Percentiles rank a stretch among this genome's conserved stretches.
phyloP scores from a whole-genome alignment of 352 stramenopile genomes.

The Pythium pyrilobum region DNA sequence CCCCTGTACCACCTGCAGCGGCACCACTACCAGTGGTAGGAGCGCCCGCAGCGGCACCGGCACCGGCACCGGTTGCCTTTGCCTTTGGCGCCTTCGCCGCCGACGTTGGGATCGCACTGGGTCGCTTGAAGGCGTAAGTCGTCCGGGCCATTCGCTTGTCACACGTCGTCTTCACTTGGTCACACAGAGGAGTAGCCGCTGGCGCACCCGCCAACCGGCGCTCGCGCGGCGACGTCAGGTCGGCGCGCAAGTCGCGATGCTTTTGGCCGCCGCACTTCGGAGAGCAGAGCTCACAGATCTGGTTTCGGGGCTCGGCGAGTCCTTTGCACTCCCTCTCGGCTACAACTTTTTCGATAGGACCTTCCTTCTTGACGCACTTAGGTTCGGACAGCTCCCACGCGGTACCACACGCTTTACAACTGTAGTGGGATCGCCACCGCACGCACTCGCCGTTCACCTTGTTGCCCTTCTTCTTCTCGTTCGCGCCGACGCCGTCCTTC shows the following conservation, averaged over 20 bases:
- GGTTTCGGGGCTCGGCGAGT: not conserved
- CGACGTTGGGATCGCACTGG: too few relatives aligned
- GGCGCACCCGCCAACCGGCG: not conserved
- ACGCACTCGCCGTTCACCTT: conserved; percentile 1
- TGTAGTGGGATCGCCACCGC: not conserved
- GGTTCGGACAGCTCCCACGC: not conserved
- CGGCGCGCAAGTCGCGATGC: not conserved
- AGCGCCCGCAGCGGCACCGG: too few relatives aligned
- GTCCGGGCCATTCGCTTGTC: too few relatives aligned
- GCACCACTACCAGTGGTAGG: too few relatives aligned
- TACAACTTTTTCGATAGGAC: not conserved
- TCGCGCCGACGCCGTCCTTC: not conserved
- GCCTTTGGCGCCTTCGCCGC: too few relatives aligned
- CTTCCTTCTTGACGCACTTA: not conserved
- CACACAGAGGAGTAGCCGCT: too few relatives aligned
- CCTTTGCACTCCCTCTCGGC: not conserved
- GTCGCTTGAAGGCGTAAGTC: too few relatives aligned
- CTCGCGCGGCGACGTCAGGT: not conserved
- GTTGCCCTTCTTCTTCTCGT: not conserved
- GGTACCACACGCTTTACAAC: not conserved
- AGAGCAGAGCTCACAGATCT: not conserved
- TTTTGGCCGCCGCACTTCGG: not conserved
- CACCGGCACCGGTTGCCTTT: too few relatives aligned
- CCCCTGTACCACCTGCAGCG: not conserved
- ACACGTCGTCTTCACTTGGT: too few relatives aligned